phyloP scores from a whole-genome alignment of 257 asterid species.

The Nicotiana benthamiana region DNA sequence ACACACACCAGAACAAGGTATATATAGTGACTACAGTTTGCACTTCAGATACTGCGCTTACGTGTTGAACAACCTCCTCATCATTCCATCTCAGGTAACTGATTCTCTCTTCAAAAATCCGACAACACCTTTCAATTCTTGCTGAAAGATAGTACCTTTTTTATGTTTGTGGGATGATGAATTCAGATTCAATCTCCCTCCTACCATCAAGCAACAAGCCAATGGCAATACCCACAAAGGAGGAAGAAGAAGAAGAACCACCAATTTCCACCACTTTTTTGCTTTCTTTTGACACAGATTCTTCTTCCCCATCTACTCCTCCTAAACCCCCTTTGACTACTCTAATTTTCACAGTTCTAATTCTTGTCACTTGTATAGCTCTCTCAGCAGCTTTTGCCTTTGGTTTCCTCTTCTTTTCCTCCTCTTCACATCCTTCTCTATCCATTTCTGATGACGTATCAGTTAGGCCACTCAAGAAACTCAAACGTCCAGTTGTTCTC shows the following conservation, averaged over 20 bases:
- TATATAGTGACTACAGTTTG: too few species aligned
- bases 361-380: conserved; percentile 33
- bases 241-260: conserved; percentile 21
- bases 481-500: conserved; percentile 46
- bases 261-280: conserved; percentile 22
- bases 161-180: conserved; percentile 10
- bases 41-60: neutral
- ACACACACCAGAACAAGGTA: too few species aligned
- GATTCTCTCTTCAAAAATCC: neutral
- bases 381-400: conserved; percentile 43
- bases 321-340: conserved; percentile 7
- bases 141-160: neutral
- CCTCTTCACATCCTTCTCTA: neutral
- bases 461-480: conserved; percentile 33
- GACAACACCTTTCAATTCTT: neutral
- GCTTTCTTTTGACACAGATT: conserved; percentile 21
- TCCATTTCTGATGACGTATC: conserved; percentile 22
- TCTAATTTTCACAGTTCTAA: conserved; percentile 22
- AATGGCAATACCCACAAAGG: neutral
- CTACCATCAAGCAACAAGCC: conserved; percentile 16
- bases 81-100: neutral
- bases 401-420: conserved; percentile 38
- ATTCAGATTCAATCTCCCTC: conserved; percentile 36
- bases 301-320: conserved; percentile 18
- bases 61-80: neutral